Base-by-base conservation (phyloP, 1,139 yeast species). In the Suhomyces guaymorum region DNA sequence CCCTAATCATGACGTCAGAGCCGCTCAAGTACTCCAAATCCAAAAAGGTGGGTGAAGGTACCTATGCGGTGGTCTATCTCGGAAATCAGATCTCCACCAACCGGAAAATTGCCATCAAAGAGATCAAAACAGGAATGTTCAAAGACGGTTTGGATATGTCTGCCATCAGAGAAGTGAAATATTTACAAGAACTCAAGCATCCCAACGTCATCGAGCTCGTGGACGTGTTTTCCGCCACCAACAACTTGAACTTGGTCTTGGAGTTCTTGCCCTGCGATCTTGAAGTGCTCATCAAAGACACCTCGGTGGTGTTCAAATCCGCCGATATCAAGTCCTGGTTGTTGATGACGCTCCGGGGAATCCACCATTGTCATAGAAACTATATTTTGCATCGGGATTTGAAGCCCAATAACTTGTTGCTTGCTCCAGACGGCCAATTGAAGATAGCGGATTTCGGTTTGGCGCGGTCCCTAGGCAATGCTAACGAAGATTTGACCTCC, bases 101-200 rank as follows among this genome's bases (percentile, higher is more conserved):
- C 12, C 63, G 92, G 35, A 70, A 73, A 38, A 82, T 92, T 23
- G 99, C 99, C 48, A 83, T 94, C 46, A 94, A 94, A 55, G 96
- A 89, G 66, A 92, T 94, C 70, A 92, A 94, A 55, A 85, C 95
- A 0, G 95, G 96, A 2, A 82, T 86, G 44, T 90, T 90, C 66
- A 89, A 89, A 57, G 97, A 92, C 62, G 99, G 98, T 0, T 64
- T 94, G 32, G 98, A 94, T 63, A 92, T 94, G 97, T 85, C 96
- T 13, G 99, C 98, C 24, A 78, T 94, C 18, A 63, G 98, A 45
- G 99, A 94, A 62, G 94, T 94, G 47, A 92, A 92, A 56, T 92
- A 88, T 53, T 66, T 94, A 19, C 96, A 88, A 55, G 98, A 90
- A 51, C 61, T 92, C 42, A 75, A 74, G 40, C 97, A 92, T 56